Evolutionary conservation across 345 rosid genomes (phyloP), one percentile per base, ranked within the genome.

Genomic region (Adansonia digitata): DNA sequence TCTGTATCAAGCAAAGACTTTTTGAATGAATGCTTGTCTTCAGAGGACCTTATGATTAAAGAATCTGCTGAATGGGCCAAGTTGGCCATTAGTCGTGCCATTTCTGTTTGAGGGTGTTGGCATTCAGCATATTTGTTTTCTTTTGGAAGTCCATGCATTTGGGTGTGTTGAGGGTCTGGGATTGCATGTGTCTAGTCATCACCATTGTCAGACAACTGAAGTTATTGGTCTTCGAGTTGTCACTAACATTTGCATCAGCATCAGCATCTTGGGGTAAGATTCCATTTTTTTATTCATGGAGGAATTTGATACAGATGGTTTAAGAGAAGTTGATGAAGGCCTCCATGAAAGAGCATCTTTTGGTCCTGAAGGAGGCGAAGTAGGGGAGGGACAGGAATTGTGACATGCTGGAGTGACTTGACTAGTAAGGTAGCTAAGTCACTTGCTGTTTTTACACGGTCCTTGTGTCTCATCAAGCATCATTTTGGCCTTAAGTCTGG

Each of bases 11-110:
- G 87, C 80, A 90, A 86, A 83, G 94, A 88, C 73, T 90, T 90
- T 77, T 86, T 90, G 75, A 85, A 83, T 77, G 92, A 90, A 83
- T 90, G 94, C 53, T 83, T 90, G 79, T 83, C 89, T 37, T 90
- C 92, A 31, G 91, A 90, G 7, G 94, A 90, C 75, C 88, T 83
- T 79, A 85, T 87, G 84, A 85, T 88, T 56, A 88, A 88, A 83
- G 88, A 85, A 79, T 85, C 88, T 79, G 88, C 88, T 31, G 86
- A 90, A 77, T 90, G 94, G 94, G 89, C 92, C 62, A 90, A 86
- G 78, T 84, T 85, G 84, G 92, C 94, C 80, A 90, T 90, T 69
- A 83, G 78, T 72, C 90, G 92, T 72, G 89, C 92, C 71, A 88
- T 88, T 57, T 88, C 92, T 75, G 91, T 87, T 78, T 90, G 88